These are phyloP conservation scores for Taxillus chinensis DNA, from an alignment of 164 flowering plant species.

Conservation along the genomic window DNA sequence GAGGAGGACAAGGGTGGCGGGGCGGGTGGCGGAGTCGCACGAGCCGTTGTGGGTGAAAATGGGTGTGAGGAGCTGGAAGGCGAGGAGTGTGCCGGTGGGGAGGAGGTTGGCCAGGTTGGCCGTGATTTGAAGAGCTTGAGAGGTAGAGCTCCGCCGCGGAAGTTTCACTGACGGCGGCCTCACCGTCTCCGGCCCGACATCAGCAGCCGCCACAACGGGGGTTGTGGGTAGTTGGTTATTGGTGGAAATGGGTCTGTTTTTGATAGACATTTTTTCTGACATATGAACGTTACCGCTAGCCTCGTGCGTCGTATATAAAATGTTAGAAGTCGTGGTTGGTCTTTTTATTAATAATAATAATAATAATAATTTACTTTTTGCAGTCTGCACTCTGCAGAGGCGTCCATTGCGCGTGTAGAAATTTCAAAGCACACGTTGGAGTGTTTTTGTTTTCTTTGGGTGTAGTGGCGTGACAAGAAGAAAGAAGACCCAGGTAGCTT, in stretches of 20 bases:
- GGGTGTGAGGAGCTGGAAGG: conserved; percentile 54
- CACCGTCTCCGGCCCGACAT: not conserved
- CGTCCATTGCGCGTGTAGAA: too few species aligned
- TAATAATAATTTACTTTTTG: too few species aligned
- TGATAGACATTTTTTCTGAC: not conserved
- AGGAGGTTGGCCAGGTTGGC: conserved; percentile 59
- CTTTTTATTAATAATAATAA: too few species aligned
- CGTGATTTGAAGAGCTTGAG: conserved; percentile 31
- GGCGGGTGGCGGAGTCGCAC: conserved; percentile 38
- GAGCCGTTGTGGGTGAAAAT: conserved; percentile 44
- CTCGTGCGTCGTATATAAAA: too few species aligned
- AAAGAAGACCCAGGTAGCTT: too few species aligned
- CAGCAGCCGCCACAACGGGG: not conserved
- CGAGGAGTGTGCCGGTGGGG: conserved; percentile 58
- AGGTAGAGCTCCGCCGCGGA: conserved; percentile 26
- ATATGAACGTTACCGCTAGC: too few species aligned
- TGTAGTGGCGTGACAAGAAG: too few species aligned
- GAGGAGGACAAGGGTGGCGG: conserved; percentile 31
- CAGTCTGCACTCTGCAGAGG: too few species aligned
- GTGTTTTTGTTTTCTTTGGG: too few species aligned
- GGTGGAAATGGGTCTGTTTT: not conserved
- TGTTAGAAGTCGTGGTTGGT: too few species aligned
- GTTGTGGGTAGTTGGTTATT: not conserved
- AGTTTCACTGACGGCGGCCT: conserved; percentile 6
- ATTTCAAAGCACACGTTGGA: too few species aligned